phyloP scores from a whole-genome alignment of 495 filamentous ascomycete genomes.

The Pseudomonodictys pantanalensis region DNA sequence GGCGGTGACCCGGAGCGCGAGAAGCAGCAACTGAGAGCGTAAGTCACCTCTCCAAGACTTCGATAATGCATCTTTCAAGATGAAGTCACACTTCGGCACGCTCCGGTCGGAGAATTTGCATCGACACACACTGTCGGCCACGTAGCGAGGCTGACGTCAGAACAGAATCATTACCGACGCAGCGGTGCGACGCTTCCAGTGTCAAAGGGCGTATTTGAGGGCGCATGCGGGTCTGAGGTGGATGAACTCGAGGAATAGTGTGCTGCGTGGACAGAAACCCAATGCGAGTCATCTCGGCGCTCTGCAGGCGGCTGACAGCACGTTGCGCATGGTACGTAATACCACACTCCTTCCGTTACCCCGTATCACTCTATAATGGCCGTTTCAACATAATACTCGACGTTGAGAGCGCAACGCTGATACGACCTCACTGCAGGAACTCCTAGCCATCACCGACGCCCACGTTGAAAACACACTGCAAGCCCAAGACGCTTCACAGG shows the following conservation, averaged over 20 bases:
- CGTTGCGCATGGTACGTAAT: conserved; percentile 59
- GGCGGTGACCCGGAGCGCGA: conserved; percentile 64
- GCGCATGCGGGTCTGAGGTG: conserved; percentile 75
- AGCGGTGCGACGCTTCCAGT: conserved; percentile 75
- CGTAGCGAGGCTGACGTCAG: conserved; percentile 29
- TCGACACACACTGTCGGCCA: neutral
- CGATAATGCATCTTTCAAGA: neutral
- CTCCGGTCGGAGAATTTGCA: neutral
- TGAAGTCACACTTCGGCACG: neutral
- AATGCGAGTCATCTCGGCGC: conserved; percentile 55
- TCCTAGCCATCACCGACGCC: conserved; percentile 40
- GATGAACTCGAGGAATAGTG: conserved; percentile 66
- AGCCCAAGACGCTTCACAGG: conserved; percentile 36
- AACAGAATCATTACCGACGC: conserved; percentile 74
- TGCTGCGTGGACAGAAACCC: conserved; percentile 64
- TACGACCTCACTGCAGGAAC: conserved; percentile 28
- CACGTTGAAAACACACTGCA: conserved; percentile 41
- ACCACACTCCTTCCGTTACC: neutral
- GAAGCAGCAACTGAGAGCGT: conserved; percentile 76
- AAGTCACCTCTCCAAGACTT: conserved; percentile 25
- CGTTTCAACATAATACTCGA: neutral
- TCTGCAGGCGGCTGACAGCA: conserved; percentile 57
- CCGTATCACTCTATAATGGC: neutral
- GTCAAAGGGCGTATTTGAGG: conserved; percentile 78
- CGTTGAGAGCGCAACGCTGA: neutral